Conservation (phyloP, 2,329 filamentous ascomycete genomes). For the Pyrenochaeta sp. region DNA sequence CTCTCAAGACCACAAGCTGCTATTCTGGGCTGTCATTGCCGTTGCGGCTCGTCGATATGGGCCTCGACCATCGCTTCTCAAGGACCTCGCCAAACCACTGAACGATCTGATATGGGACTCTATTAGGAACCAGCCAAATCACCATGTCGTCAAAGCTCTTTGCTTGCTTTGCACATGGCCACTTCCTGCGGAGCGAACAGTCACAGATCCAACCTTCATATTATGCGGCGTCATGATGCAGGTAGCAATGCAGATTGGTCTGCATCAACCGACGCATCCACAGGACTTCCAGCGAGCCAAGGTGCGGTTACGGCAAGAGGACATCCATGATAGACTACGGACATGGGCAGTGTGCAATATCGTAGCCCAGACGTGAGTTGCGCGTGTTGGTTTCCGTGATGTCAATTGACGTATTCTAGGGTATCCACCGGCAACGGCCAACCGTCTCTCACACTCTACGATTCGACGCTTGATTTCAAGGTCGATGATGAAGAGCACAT, state of each 20-base stretch:
- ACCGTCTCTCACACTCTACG: slow-evolving; percentile 78
- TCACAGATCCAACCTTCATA: slow-evolving; percentile 82
- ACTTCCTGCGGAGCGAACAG: slow-evolving; percentile 80
- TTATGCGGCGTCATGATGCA: slow-evolving; percentile 87
- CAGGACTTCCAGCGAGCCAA: slow-evolving; percentile 82
- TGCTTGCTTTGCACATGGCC: slow-evolving; percentile 84
- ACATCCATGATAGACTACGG: slow-evolving; percentile 77
- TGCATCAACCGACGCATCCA: slow-evolving; percentile 81
- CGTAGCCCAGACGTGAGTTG: slow-evolving; percentile 71
- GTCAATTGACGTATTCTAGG: slow-evolving; percentile 48
- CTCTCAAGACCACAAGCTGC: slow-evolving; percentile 76
- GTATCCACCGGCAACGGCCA: slow-evolving; percentile 86
- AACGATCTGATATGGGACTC: slow-evolving; percentile 79
- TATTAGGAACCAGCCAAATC: slow-evolving; percentile 78
- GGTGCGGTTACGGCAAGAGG: slow-evolving; percentile 77
- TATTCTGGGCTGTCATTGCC: slow-evolving; percentile 85
- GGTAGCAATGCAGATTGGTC: slow-evolving; percentile 80
- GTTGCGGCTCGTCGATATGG: slow-evolving; percentile 76
- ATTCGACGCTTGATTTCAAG: slow-evolving; percentile 68
- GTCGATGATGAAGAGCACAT: slow-evolving; percentile 48
- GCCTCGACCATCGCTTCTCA: slow-evolving; percentile 69
- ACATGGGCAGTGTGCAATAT: slow-evolving; percentile 90
- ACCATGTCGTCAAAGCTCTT: slow-evolving; percentile 81
- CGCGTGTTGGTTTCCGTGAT: not conserved
- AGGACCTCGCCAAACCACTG: slow-evolving; percentile 69